A percentile compares a stretch with the other conserved stretches of the same genome.
Evolutionary conservation across 805 yeast genomes (phyloP).

Genomic region (Yarrowia yakushimensis): DNA sequence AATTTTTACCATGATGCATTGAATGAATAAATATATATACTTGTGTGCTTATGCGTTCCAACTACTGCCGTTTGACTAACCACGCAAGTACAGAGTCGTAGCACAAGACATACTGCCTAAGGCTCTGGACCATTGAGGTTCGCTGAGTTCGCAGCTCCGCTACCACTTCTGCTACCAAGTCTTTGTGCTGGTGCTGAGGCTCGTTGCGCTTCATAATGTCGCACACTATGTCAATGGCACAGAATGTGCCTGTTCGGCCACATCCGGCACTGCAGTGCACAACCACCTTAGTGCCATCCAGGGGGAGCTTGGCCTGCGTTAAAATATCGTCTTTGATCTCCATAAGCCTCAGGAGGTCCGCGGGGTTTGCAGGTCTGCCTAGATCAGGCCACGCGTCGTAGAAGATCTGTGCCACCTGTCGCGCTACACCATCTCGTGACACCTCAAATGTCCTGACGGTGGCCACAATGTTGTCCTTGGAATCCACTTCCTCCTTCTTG

Average conservation of each 20-base stretch:
- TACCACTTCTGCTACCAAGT: constrained; percentile 60
- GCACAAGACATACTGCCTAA: constrained; percentile 69
- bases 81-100: constrained; percentile 54
- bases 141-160: constrained; percentile 69
- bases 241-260: constrained; percentile 92
- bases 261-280: constrained; percentile 97
- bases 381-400: constrained; percentile 83
- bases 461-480: constrained; percentile 7
- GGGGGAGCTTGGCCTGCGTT: neutral
- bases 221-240: constrained; percentile 41
- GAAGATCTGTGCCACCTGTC: constrained; percentile 68
- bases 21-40: constrained; percentile 21
- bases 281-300: constrained; percentile 46
- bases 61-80: constrained; percentile 14
- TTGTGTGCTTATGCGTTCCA: neutral
- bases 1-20: constrained; percentile 9
- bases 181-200: constrained; percentile 35
- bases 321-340: constrained; percentile 39
- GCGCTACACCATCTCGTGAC: constrained; percentile 30
- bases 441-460: constrained; percentile 1
- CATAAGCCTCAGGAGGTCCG: constrained; percentile 59
- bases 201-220: constrained; percentile 29
- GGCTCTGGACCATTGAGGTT: constrained; percentile 78
- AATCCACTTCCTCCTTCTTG: neutral
- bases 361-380: constrained; percentile 59